These are phyloP conservation scores for Tetragonia tetragonoides DNA, from an alignment of 148 eudicot genomes.

Conservation along the genomic window DNA sequence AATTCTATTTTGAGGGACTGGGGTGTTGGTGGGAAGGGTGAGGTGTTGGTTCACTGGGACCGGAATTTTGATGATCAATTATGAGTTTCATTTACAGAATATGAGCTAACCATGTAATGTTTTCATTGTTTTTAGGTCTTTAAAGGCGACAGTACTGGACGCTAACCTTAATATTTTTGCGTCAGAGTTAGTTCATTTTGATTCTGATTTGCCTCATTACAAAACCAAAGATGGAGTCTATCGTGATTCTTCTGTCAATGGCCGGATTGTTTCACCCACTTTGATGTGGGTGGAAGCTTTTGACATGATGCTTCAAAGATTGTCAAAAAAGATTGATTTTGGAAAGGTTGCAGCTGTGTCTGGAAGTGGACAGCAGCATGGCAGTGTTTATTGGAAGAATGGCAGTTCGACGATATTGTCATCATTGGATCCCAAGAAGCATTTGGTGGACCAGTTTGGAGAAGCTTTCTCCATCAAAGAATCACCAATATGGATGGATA, in stretches of 20 bases:
- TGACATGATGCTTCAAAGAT: constrained; percentile 62
- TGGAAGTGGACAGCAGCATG: constrained; percentile 94
- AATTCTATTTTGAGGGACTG: too few species aligned
- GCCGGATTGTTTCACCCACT: constrained; percentile 87
- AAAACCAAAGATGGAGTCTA: constrained; percentile 87
- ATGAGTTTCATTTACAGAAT: background rate
- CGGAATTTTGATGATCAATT: background rate
- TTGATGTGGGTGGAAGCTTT: constrained; percentile 93
- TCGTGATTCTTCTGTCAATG: constrained; percentile 55
- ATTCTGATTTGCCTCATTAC: constrained; percentile 76
- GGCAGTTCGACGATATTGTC: constrained; percentile 54
- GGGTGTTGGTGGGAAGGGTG: background rate
- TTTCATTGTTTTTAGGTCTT: constrained; percentile 48
- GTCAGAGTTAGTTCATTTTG: constrained; percentile 64
- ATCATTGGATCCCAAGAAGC: constrained; percentile 55
- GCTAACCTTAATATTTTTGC: constrained; percentile 50
- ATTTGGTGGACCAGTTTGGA: constrained; percentile 54
- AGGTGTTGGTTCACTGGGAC: background rate
- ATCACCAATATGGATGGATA: constrained; percentile 96
- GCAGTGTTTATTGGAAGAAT: constrained; percentile 89
- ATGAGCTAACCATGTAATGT: background rate
- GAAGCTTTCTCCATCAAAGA: constrained; percentile 69
- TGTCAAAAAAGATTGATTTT: constrained; percentile 59
- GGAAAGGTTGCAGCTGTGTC: constrained; percentile 69
- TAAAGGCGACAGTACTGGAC: constrained; percentile 86